Evolutionary conservation across 768 basidiomycete species (phyloP).

Genomic region (Ramaria sp.): DNA sequence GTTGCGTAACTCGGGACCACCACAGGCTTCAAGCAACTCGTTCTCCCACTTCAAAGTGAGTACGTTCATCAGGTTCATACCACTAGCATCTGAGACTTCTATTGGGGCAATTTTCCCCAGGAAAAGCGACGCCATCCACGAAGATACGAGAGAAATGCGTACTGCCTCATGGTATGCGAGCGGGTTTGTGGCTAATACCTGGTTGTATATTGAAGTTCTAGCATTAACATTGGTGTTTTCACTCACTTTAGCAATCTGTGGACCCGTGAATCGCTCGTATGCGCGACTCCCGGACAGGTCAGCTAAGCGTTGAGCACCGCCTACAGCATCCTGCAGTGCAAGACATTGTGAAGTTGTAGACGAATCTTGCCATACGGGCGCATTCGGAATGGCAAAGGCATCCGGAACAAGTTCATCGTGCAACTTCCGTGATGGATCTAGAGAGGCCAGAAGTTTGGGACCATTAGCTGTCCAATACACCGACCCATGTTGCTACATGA

Average conservation of each 20-base stretch:
- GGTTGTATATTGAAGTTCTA: slow-evolving; percentile 2
- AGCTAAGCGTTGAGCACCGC: slow-evolving; percentile 62
- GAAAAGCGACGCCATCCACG: slow-evolving; percentile 77
- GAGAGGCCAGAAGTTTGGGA: slow-evolving; percentile 36
- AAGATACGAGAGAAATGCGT: slow-evolving; percentile 71
- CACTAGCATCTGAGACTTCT: slow-evolving; percentile 82
- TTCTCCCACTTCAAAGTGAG: slow-evolving; percentile 66
- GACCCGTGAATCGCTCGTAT: slow-evolving; percentile 82
- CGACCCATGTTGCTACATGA: slow-evolving; percentile 69
- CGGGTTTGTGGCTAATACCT: slow-evolving; percentile 50
- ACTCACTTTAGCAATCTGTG: slow-evolving; percentile 67
- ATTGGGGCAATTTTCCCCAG: slow-evolving; percentile 68
- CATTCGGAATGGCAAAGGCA: slow-evolving; percentile 57
- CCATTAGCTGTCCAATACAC: slow-evolving; percentile 68
- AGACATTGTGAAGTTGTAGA: slow-evolving; percentile 70
- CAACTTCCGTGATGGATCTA: slow-evolving; percentile 42
- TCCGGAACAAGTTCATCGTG: slow-evolving; percentile 46
- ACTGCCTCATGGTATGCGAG: slow-evolving; percentile 47
- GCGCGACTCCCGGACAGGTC: slow-evolving; percentile 74
- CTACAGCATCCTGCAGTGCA: slow-evolving; percentile 53
- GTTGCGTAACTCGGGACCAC: slow-evolving; percentile 49
- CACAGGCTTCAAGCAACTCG: slow-evolving; percentile 52
- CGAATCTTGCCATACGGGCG: slow-evolving; percentile 90
- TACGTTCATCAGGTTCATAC: slow-evolving; percentile 84
- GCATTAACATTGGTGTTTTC: background rate